Base-by-base conservation (phyloP, 371 early-diverging fungal species). In the Rhizopus sp. region DNA sequence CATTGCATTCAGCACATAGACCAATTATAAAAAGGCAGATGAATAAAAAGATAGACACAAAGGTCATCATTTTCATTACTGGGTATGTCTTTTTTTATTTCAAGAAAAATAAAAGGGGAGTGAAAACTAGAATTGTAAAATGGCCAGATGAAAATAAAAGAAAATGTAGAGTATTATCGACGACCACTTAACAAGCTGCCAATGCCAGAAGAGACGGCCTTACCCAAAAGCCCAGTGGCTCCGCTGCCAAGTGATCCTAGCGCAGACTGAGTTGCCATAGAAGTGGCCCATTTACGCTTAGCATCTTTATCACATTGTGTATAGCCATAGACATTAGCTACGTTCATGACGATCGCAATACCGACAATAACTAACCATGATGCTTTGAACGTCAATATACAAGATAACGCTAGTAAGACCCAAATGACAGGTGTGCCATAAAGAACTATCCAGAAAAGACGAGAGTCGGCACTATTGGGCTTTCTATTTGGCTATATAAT, bases 271-370 rank as follows among this genome's bases (percentile, higher is more conserved):
- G 77, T 67, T 13, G 80, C 77, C 57, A 73, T 67, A 33, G 69
- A 71, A 34, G 69, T 69, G 13, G 80, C 80, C 89, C 89, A 90
- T 64, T 82, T 84, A 60, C 75, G 74, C 68, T 90, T 87, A 7
- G 90, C 90, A 69, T 90, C 94, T 84, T 94, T 94, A 69, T 97
- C 96, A 63, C 97, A 96, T 56, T 90, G 86, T 29, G 92, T 90
- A 64, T 96, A 97, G n/a, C 97, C 97, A 63, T 93, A 76, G 34
- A 96, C 87, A 62, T 98, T 98, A 39, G 97, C 93, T 53, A 84
- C 70, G 66, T 88, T 93, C 63, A 97, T 72, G 1, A 85, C 64
- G 32, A 97, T 69, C 0, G 96, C 97, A 9, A 97, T 88, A 6
- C 85, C 83, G 0, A 93, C 90, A 59, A 96, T 88, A 17, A 94